Evolutionary conservation across 192 early-diverging fungal species (phyloP), one percentile per base, ranked within the genome.

Genomic region (Entomortierella beljakovae): DNA sequence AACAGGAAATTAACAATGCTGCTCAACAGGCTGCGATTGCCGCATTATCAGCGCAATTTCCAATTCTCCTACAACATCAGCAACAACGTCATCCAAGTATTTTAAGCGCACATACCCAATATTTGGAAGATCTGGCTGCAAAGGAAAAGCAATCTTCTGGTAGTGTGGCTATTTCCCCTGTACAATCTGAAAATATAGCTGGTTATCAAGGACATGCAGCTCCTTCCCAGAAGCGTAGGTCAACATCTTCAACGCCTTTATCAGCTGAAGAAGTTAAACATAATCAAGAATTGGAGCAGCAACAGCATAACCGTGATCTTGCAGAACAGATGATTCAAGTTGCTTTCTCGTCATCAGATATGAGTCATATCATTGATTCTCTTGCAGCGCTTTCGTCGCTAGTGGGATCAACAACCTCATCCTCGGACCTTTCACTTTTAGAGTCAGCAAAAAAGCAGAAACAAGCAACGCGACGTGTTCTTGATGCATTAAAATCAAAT

Each of bases 21-120:
- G 74, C 74, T n/a, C 74, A 77, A 32, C 74, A 77, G 31, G 74
- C 74, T 0, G 74, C 74, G 26, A 63, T 77, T 22, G 74, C 65
- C 11, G 74, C 66, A 3, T 31, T 77, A 10, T 69, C 74, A 7
- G 74, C 74, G 2, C 74, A 69, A 29, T 77, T 69, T 49, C 66
- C 74, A 25, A 63, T 58, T 48, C 54, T 77, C 37, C 49, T 59
- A 18, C 71, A 66, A 33, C 57, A 76, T 46, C 64, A 76, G 18
- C 62, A 73, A 0, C 63, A 66, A 0, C 50, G 49, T 4, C 61
- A n/a, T n/a, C n/a, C n/a, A n/a, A n/a, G n/a, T n/a, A n/a, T n/a
- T n/a, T n/a, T n/a, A n/a, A n/a, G n/a, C n/a, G n/a, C n/a, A n/a
- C n/a, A n/a, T n/a, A n/a, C n/a, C n/a, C n/a, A n/a, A n/a, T n/a